Conservation (phyloP, 371 early-diverging fungal genomes). For the Cladochytrium tenue region DNA sequence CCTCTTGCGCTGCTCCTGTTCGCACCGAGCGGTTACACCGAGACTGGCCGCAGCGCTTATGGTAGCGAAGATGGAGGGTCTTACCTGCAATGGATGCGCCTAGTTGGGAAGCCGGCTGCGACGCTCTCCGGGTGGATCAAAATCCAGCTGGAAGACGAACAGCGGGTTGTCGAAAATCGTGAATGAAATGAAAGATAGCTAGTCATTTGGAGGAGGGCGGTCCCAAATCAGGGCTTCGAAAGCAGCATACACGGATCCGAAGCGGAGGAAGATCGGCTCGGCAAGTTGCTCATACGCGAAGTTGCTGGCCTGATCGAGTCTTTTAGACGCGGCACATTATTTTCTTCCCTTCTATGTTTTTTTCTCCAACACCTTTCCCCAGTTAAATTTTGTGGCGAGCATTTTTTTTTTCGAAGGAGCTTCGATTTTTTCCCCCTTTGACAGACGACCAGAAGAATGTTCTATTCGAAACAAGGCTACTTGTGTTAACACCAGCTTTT, state of each 20-base stretch:
- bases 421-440: no score
- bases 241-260: neutral
- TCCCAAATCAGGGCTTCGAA: neutral
- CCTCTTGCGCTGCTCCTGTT: slow-evolving; percentile 35
- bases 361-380: no score
- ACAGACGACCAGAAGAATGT: no score
- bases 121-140: slow-evolving; percentile 23
- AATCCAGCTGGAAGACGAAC: slow-evolving; percentile 25
- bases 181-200: slow-evolving; percentile 29
- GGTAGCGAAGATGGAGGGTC: neutral
- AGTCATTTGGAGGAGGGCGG: slow-evolving; percentile 26
- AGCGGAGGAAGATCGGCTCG: slow-evolving; percentile 13
- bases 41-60: no score
- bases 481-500: no score
- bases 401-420: no score
- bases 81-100: slow-evolving; percentile 7
- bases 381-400: no score
- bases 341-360: no score
- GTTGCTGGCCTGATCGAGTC: slow-evolving; percentile 14
- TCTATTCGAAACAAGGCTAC: no score
- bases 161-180: slow-evolving; percentile 23
- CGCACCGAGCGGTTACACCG: slow-evolving; percentile 8
- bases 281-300: slow-evolving; percentile 23
- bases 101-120: slow-evolving; percentile 19
- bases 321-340: neutral